These are phyloP conservation scores for Cyberlindnera subsufficiens DNA, from an alignment of 805 yeast genomes.

Conservation along the genomic window DNA sequence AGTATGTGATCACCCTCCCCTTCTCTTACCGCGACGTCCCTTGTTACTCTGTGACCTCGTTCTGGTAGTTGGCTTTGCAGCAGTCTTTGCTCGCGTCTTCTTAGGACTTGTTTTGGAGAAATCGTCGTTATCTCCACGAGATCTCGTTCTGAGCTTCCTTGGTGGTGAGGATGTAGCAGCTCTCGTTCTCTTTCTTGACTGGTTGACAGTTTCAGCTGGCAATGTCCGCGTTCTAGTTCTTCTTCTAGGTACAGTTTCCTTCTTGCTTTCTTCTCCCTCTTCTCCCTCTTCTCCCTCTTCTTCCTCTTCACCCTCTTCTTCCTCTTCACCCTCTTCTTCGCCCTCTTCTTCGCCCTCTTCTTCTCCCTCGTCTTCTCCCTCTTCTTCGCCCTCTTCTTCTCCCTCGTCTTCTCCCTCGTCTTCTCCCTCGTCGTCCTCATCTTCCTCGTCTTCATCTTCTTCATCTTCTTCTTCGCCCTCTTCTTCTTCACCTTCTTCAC, in stretches of 20 bases:
- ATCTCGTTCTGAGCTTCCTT: slow-evolving; percentile 6
- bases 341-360: slow-evolving; percentile 4
- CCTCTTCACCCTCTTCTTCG: slow-evolving; percentile 4
- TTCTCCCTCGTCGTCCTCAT: slow-evolving; percentile 4
- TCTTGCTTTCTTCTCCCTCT: slow-evolving; percentile 9
- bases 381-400: slow-evolving; percentile 1
- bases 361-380: slow-evolving; percentile 1
- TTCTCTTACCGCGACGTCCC: slow-evolving; percentile 1
- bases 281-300: slow-evolving; percentile 5
- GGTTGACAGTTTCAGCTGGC: slow-evolving; percentile 1
- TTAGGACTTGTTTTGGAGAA: slow-evolving; percentile 2
- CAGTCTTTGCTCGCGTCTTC: neutral
- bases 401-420: slow-evolving; percentile 3
- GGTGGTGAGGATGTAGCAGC: slow-evolving; percentile 2
- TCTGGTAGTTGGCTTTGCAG: neutral
- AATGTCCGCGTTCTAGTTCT: slow-evolving; percentile 6
- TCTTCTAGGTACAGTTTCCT: slow-evolving; percentile 5
- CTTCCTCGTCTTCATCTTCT: neutral
- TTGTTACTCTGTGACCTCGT: slow-evolving; percentile 5
- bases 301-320: slow-evolving; percentile 1
- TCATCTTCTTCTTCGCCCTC: slow-evolving; percentile 2
- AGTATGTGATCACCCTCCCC: neutral
- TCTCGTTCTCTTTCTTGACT: slow-evolving; percentile 3
- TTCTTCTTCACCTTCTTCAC: slow-evolving; percentile 1
- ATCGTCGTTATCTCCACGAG: slow-evolving; percentile 3